Base-by-base conservation (phyloP, 768 basidiomycete species). In the Clavulina sp. region DNA sequence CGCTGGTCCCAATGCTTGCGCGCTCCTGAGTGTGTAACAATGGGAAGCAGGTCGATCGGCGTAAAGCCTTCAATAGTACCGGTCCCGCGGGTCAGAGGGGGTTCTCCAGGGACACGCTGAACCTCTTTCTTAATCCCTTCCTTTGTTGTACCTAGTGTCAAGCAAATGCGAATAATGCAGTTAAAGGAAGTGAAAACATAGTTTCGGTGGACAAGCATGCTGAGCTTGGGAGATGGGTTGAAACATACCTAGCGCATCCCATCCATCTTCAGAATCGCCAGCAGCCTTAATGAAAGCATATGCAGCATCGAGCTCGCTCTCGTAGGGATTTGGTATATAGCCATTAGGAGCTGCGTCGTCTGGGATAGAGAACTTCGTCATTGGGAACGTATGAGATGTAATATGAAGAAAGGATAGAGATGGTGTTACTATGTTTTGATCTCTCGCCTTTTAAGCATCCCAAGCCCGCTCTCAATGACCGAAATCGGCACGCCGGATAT, bases 241-340 rank as follows among this genome's bases (percentile, higher is more conserved):
- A n/a, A 51, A n/a, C 52, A 2, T 18, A 54, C 58, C 41, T 28
- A 52, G 26, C 33, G 46, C 51, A 31, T 53, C 47, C 58, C 56
- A 38, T 29, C 54, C 49, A 50, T 57, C 23, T 38, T 30, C 52
- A 38, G 57, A 59, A 23, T 41, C 48, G 13, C 51, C 51, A 26
- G 54, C 53, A 5, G 31, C 50, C 43, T 54, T 5, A 41, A 59
- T 38, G 43, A 55, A 55, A 7, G 48, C 41, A 4, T 55, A 18
- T 43, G 58, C 49, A 31, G 49, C 9, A 40, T 54, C 41, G 18
- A 24, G 23, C 28, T 54, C 23, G 19, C 21, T 2, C 26, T 36
- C 24, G 36, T 51, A 54, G 5, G 53, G 53, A 26, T 50, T 28
- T 26, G 49, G 13, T 23, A 38, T 38, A 19, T 38, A 38, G 34